phyloP scores from a whole-genome alignment of 331 rosid genomes.

The Cucumis variabilis region DNA sequence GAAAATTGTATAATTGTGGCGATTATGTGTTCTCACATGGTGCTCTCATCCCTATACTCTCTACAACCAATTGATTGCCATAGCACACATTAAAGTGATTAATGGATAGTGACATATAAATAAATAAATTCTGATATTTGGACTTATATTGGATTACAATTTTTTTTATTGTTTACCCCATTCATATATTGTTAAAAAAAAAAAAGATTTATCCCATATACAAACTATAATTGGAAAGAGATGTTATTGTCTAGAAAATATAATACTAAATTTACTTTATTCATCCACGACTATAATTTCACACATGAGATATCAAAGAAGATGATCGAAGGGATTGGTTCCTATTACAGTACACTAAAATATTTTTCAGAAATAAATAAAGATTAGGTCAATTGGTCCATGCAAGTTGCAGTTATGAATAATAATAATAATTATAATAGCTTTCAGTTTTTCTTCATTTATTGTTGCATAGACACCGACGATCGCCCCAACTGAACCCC shows the following conservation, averaged over 20 bases:
- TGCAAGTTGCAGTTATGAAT: conserved; percentile 20
- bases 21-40: background rate
- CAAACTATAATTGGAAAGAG: no score
- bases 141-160: no score
- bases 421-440: background rate
- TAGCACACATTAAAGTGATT: background rate
- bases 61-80: background rate
- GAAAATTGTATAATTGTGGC: background rate
- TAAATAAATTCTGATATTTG: background rate
- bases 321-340: no score
- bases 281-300: no score
- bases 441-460: background rate
- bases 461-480: conserved; percentile 15
- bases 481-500: conserved; percentile 19
- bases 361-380: no score
- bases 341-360: no score
- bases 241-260: no score
- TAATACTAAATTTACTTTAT: no score
- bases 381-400: background rate
- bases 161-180: no score
- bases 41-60: background rate
- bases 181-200: no score
- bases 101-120: background rate
- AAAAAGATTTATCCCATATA: no score
- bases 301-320: no score